Conservation (phyloP, 352 stramenopile genomes). For the Globisporangium megalacanthum region DNA sequence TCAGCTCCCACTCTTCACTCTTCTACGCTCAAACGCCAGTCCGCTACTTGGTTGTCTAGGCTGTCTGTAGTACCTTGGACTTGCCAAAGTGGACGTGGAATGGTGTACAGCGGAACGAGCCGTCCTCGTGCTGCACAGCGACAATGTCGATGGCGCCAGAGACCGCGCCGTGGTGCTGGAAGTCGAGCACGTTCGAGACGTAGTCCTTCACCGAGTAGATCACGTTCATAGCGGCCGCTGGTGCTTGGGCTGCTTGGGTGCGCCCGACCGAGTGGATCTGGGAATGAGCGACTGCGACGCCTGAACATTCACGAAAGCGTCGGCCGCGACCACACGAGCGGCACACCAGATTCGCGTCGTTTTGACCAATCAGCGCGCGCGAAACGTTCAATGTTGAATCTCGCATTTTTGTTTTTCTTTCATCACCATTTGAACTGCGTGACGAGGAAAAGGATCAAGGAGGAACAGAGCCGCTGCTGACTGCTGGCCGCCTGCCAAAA, state of each 20-base stretch:
- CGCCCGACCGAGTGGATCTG: background rate
- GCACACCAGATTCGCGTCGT: too few species aligned
- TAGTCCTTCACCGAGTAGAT: slow-evolving; percentile 87
- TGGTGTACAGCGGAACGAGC: slow-evolving; percentile 51
- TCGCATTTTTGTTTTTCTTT: too few species aligned
- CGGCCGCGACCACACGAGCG: too few species aligned
- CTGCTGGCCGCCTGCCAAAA: too few species aligned
- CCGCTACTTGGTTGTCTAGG: too few species aligned
- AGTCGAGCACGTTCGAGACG: slow-evolving; percentile 75
- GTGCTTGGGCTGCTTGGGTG: background rate
- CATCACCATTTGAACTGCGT: too few species aligned
- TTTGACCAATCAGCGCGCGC: too few species aligned
- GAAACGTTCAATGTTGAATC: too few species aligned
- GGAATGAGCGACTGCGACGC: background rate
- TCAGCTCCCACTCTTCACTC: background rate
- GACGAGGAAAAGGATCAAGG: too few species aligned
- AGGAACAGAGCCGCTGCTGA: too few species aligned
- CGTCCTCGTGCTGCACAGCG: slow-evolving; percentile 67
- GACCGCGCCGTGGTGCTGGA: slow-evolving; percentile 37
- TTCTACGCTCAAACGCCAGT: background rate
- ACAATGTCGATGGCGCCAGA: slow-evolving; percentile 85
- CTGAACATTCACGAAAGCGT: too few species aligned
- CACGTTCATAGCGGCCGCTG: slow-evolving; percentile 55
- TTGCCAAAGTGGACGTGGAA: slow-evolving; percentile 83
- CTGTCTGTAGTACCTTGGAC: slow-evolving; percentile 21